Evolutionary conservation across 2,329 filamentous ascomycete species (phyloP), one percentile per base, ranked within the genome.

Genomic region (Fusarium sp.): DNA sequence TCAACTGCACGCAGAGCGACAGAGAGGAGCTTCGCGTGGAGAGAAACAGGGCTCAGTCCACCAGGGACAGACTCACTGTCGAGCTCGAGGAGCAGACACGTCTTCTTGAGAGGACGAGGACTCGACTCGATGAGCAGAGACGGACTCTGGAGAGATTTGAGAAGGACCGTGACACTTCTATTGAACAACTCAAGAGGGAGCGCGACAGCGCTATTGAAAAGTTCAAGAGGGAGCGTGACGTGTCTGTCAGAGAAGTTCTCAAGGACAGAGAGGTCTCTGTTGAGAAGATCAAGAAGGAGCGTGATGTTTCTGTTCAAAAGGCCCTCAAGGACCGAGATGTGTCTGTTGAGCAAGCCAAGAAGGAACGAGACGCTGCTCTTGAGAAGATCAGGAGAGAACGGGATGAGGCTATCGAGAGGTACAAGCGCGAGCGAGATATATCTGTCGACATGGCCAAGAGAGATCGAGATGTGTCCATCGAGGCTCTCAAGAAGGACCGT

Each of bases 11-110:
- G 35, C 75, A 78, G n/a, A 72, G 66, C 17, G 77, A 78, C 62
- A 78, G 77, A 29, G 75, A 78, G 16, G 75, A 78, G 59, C 74
- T 78, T 4, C 65, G 73, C 12, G 62, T 75, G 6, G 77, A 77
- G 61, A 70, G 75, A 5, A 77, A 75, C 70, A 77, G 75, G 67
- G 75, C 70, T 5, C 69, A 75, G 6, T 68, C 73, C 4, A 70
- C 74, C 17, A 66, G 68, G 7, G 77, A 78, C 14, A 74, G 68
- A 31, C 72, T 78, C 14, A 69, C 61, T 5, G 24, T 10, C 3
- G 74, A 76, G 27, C 74, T 76, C 10, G 71, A 76, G 4, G 71
- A 76, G 27, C 74, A 74, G 31, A 68, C 62, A 3, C 46, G 66
- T 5, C 64, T 71, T 1, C 63, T 76, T 12, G 74, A 76, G 46